phyloP scores from a whole-genome alignment of 768 basidiomycete species.

The Megacollybia marginata region DNA sequence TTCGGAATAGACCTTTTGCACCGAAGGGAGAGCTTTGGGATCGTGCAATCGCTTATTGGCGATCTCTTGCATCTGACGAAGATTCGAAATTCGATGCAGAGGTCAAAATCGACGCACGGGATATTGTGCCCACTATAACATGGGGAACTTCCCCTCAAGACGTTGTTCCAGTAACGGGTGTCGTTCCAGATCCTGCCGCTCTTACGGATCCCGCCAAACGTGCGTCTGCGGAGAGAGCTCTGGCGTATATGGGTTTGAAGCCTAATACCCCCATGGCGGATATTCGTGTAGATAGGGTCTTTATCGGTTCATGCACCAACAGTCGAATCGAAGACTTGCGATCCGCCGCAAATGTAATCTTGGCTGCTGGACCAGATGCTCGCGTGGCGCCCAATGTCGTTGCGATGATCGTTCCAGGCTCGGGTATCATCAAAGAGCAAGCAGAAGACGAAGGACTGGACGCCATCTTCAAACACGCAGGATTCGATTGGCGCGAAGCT shows the following conservation, averaged over 20 bases:
- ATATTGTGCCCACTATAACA: conserved; percentile 57
- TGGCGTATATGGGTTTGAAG: conserved; percentile 53
- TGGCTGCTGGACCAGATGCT: conserved; percentile 38
- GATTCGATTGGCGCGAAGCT: conserved; percentile 64
- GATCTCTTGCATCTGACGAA: conserved; percentile 43
- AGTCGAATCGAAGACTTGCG: conserved; percentile 61
- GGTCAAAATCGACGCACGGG: conserved; percentile 46
- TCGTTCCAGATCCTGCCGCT: conserved; percentile 42
- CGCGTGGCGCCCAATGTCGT: conserved; percentile 45
- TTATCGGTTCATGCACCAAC: conserved; percentile 65
- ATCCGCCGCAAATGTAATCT: conserved; percentile 45
- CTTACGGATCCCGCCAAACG: conserved; percentile 36
- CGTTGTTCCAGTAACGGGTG: conserved; percentile 45
- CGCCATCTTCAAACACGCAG: conserved; percentile 52
- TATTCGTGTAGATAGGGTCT: conserved; percentile 53
- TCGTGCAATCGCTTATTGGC: conserved; percentile 51
- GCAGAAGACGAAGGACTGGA: conserved; percentile 60
- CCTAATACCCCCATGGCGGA: conserved; percentile 48
- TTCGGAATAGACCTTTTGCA: conserved; percentile 48
- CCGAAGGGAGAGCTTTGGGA: conserved; percentile 56
- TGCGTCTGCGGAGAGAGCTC: conserved; percentile 38
- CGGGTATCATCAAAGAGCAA: conserved; percentile 57
- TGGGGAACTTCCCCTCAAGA: conserved; percentile 66
- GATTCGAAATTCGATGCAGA: conserved; percentile 52
- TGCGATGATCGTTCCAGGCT: conserved; percentile 63